phyloP scores from a whole-genome alignment of 257 asterid species.

The Thymus quinquecostatus region DNA sequence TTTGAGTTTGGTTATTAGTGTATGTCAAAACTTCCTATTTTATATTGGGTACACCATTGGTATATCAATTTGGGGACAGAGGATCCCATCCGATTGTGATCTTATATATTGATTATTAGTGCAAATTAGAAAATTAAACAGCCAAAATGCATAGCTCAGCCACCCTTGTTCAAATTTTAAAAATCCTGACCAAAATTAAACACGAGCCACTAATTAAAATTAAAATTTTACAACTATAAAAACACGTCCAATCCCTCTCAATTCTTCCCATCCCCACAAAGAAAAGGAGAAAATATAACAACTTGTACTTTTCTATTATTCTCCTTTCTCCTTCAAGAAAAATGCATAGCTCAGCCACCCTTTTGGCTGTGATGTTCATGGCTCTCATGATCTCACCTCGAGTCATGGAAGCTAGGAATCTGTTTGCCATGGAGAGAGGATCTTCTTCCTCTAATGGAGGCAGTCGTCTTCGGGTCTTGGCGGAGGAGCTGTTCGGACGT shows the following conservation, averaged over 20 bases:
- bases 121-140: neutral
- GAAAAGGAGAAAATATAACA: neutral
- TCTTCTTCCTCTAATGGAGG: too few species aligned
- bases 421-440: neutral
- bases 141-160: too few species aligned
- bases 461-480: too few species aligned
- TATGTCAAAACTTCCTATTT: too few species aligned
- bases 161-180: neutral
- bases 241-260: neutral
- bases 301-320: neutral
- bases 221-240: conserved; percentile 35
- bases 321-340: neutral
- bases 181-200: neutral
- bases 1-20: too few species aligned
- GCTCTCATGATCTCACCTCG: conserved; percentile 7
- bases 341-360: conserved; percentile 25
- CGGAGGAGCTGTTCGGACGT: too few species aligned
- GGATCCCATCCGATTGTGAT: neutral
- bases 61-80: too few species aligned
- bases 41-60: too few species aligned
- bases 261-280: conserved; percentile 4
- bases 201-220: neutral
- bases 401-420: conserved; percentile 19
- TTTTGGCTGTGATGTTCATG: conserved; percentile 17
- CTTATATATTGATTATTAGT: neutral